phyloP scores from a whole-genome alignment of 1,284 basidiomycete genomes.

The Irpex sp. region DNA sequence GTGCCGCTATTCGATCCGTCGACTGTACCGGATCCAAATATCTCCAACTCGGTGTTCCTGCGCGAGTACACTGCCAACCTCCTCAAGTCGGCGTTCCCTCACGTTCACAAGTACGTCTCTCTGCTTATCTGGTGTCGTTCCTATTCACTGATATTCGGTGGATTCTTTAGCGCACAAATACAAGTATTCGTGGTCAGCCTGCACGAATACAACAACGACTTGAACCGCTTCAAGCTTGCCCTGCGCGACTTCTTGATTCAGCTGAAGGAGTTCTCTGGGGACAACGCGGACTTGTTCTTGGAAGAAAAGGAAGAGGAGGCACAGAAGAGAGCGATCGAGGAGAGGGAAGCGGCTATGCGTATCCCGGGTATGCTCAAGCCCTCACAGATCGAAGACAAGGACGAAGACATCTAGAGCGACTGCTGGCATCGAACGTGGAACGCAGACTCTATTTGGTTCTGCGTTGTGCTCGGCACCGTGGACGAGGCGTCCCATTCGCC shows the following conservation, averaged over 20 bases:
- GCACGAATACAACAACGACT: conserved; percentile 84
- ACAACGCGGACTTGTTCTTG: conserved; percentile 82
- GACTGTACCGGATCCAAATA: conserved; percentile 66
- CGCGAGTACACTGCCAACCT: conserved; percentile 87
- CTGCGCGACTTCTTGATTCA: conserved; percentile 90
- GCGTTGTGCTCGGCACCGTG: too few species aligned
- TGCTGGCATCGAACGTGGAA: background rate
- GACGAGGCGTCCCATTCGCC: too few species aligned
- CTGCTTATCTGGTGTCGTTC: conserved; percentile 5
- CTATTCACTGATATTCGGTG: conserved; percentile 6
- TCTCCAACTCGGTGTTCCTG: conserved; percentile 82
- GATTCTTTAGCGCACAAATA: conserved; percentile 54
- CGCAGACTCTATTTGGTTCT: background rate
- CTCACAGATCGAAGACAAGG: conserved; percentile 87
- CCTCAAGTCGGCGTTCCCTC: conserved; percentile 84
- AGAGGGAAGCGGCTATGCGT: conserved; percentile 85
- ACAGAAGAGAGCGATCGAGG: conserved; percentile 63
- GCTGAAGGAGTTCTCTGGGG: conserved; percentile 89
- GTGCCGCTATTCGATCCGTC: conserved; percentile 85
- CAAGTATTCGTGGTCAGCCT: conserved; percentile 77
- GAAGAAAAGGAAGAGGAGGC: conserved; percentile 94
- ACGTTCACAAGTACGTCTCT: conserved; percentile 71
- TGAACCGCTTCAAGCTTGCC: conserved; percentile 92
- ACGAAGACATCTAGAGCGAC: conserved; percentile 67
- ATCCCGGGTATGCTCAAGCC: conserved; percentile 99